Conservation (phyloP, 163 green algal genomes). For the Prototheca stagnorum region DNA sequence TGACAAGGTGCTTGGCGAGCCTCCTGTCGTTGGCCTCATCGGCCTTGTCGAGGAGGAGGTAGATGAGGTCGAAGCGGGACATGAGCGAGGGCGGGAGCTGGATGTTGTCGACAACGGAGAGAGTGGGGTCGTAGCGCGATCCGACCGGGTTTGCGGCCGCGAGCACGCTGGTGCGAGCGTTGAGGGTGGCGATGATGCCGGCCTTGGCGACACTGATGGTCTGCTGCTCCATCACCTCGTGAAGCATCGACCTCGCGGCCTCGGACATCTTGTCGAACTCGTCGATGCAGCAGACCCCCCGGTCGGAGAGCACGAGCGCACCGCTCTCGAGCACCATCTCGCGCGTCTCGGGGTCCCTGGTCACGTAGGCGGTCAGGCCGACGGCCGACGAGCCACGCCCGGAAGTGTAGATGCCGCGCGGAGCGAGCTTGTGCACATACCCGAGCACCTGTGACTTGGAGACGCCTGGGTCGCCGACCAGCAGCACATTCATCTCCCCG, state of each 20-base stretch:
- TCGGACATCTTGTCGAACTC: slow-evolving; percentile 99
- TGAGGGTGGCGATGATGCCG: slow-evolving; percentile 93
- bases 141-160: slow-evolving; percentile 81
- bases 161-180: slow-evolving; percentile 87
- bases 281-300: slow-evolving; percentile 97
- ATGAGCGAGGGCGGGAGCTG: slow-evolving; percentile 89
- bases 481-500: slow-evolving; percentile 89
- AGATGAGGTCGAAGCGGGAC: slow-evolving; percentile 90
- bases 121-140: slow-evolving; percentile 73
- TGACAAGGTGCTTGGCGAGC: slow-evolving; percentile 58
- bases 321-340: slow-evolving; percentile 96
- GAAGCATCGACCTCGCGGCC: slow-evolving; percentile 70
- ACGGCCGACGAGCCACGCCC: slow-evolving; percentile 80
- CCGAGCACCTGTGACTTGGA: slow-evolving; percentile 92
- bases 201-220: slow-evolving; percentile 95
- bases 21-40: slow-evolving; percentile 48
- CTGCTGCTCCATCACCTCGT: slow-evolving; percentile 98
- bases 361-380: slow-evolving; percentile 89
- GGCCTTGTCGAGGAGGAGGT: slow-evolving; percentile 80
- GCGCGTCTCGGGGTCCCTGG: slow-evolving; percentile 81
- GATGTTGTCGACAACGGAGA: slow-evolving; percentile 94
- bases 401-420: slow-evolving; percentile 88
- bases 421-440: slow-evolving; percentile 91
- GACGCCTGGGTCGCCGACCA: slow-evolving; percentile 91
- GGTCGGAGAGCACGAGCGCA: slow-evolving; percentile 85